phyloP scores from a whole-genome alignment of 371 early-diverging fungal genomes.

The Mortierella polycephala region DNA sequence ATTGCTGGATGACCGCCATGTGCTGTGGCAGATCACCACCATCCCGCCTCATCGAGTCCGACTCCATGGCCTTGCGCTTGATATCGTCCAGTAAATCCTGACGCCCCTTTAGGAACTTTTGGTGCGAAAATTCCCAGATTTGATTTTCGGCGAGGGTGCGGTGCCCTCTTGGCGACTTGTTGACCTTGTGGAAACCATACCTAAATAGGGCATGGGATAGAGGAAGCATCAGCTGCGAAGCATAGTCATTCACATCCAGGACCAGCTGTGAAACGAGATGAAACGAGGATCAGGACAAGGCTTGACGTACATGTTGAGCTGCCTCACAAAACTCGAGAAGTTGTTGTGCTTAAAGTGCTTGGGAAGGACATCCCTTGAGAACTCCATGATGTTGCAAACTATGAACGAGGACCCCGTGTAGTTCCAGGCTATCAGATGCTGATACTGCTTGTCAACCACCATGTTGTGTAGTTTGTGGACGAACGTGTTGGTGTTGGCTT shows the following conservation, averaged over 20 bases:
- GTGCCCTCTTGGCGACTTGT: slow-evolving; percentile 86
- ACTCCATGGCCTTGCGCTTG: slow-evolving; percentile 87
- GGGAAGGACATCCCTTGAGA: slow-evolving; percentile 81
- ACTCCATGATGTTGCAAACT: slow-evolving; percentile 86
- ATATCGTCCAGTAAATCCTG: slow-evolving; percentile 87
- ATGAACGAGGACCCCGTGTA: slow-evolving; percentile 85
- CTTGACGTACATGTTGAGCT: slow-evolving; percentile 79
- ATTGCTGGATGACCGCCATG: slow-evolving; percentile 76
- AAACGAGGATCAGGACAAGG: background rate
- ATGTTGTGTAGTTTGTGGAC: slow-evolving; percentile 79
- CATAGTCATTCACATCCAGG: too few relatives aligned
- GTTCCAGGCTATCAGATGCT: slow-evolving; percentile 86
- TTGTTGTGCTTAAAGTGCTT: slow-evolving; percentile 90
- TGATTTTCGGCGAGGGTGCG: slow-evolving; percentile 85
- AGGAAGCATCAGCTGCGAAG: background rate
- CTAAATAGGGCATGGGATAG: slow-evolving; percentile 38
- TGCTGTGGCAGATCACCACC: slow-evolving; percentile 76
- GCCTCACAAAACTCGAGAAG: slow-evolving; percentile 86
- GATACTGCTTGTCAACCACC: slow-evolving; percentile 82
- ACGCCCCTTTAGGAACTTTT: slow-evolving; percentile 82
- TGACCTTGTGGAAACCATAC: slow-evolving; percentile 92
- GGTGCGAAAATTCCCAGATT: slow-evolving; percentile 94
- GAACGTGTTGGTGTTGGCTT: slow-evolving; percentile 67
- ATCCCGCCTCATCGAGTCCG: slow-evolving; percentile 76
- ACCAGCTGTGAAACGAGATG: background rate